These are phyloP conservation scores for Dictyostelium brefeldianum DNA, from an alignment of 78 protist genomes.

Conservation along the genomic window DNA sequence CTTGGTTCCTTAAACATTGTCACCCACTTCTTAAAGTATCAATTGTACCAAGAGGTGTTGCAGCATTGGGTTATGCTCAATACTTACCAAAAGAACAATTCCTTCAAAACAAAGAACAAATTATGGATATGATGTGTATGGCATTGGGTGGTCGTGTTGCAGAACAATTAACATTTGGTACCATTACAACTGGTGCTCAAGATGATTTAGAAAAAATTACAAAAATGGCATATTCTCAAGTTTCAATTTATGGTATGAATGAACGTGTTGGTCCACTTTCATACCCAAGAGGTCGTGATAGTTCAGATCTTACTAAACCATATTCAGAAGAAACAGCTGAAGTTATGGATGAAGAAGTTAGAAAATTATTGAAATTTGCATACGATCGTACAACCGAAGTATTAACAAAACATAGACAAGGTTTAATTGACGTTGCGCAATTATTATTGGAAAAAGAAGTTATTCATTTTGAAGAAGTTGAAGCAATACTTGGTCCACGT, in stretches of 20 bases:
- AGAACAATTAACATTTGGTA: slow-evolving; percentile 84
- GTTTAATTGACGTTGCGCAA: slow-evolving; percentile 86
- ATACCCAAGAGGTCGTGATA: slow-evolving; percentile 48
- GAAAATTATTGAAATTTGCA: slow-evolving; percentile 66
- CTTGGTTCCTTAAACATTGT: slow-evolving; percentile 95
- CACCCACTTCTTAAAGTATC: slow-evolving; percentile 95
- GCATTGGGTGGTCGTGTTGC: slow-evolving; percentile 95
- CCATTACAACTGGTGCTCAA: slow-evolving; percentile 96
- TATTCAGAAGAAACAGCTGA: slow-evolving; percentile 90
- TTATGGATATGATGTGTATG: slow-evolving; percentile 92
- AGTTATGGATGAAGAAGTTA: slow-evolving; percentile 88
- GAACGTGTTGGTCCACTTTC: slow-evolving; percentile 89
- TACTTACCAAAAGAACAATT: slow-evolving; percentile 93
- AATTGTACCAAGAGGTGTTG: slow-evolving; percentile 96
- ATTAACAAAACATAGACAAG: slow-evolving; percentile 51
- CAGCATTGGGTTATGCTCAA: slow-evolving; percentile 96
- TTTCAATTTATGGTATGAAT: slow-evolving; percentile 93
- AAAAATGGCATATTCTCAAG: slow-evolving; percentile 89
- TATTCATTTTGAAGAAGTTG: slow-evolving; percentile 87
- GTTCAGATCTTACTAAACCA: slow-evolving; percentile 83
- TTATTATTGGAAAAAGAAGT: slow-evolving; percentile 92
- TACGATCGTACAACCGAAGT: slow-evolving; percentile 61
- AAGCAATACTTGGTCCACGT: slow-evolving; percentile 79
- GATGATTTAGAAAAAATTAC: slow-evolving; percentile 94
- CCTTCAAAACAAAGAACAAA: slow-evolving; percentile 88